Percentiles rank a stretch among this genome's conserved stretches.
Conservation (phyloP, 1,284 basidiomycete genomes). For the Heterobasidion annosum region DNA sequence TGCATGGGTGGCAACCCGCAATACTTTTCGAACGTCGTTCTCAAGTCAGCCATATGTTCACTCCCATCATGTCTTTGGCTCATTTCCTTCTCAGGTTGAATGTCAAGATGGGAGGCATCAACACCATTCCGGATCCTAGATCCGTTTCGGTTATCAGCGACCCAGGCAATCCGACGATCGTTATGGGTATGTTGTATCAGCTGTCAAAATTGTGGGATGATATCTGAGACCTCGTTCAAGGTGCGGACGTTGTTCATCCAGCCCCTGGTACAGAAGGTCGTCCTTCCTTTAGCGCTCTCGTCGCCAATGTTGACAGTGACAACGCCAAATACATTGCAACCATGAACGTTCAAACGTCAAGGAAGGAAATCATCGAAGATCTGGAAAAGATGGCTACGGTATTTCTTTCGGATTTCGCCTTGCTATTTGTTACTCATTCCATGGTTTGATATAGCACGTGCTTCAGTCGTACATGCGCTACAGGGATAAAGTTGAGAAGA, state of each 20-base stretch:
- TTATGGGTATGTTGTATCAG: slow-evolving; percentile 46
- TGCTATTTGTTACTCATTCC: background rate
- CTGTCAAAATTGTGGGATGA: background rate
- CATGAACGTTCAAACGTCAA: slow-evolving; percentile 55
- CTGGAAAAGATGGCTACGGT: slow-evolving; percentile 53
- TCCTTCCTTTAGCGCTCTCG: slow-evolving; percentile 70
- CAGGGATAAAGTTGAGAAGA: slow-evolving; percentile 42
- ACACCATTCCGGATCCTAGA: slow-evolving; percentile 57
- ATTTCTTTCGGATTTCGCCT: background rate
- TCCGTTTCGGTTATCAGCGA: slow-evolving; percentile 58
- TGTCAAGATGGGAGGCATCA: slow-evolving; percentile 75
- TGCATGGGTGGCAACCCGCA: slow-evolving; percentile 57
- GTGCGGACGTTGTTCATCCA: slow-evolving; percentile 74
- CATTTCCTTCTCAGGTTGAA: slow-evolving; percentile 45
- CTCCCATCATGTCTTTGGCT: slow-evolving; percentile 2
- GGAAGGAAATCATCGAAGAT: slow-evolving; percentile 69
- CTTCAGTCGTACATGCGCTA: slow-evolving; percentile 49
- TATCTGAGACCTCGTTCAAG: slow-evolving; percentile 19
- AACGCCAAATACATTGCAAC: slow-evolving; percentile 46
- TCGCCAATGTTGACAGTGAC: slow-evolving; percentile 64
- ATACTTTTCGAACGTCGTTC: slow-evolving; percentile 69
- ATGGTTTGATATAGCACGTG: slow-evolving; percentile 29
- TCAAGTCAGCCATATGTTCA: slow-evolving; percentile 46
- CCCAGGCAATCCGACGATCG: slow-evolving; percentile 61
- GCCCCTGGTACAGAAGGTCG: slow-evolving; percentile 62